Evolutionary conservation across 805 yeast species (phyloP), one percentile per base, ranked within the genome.

Genomic region (Cyberlindnera euphorbiae): DNA sequence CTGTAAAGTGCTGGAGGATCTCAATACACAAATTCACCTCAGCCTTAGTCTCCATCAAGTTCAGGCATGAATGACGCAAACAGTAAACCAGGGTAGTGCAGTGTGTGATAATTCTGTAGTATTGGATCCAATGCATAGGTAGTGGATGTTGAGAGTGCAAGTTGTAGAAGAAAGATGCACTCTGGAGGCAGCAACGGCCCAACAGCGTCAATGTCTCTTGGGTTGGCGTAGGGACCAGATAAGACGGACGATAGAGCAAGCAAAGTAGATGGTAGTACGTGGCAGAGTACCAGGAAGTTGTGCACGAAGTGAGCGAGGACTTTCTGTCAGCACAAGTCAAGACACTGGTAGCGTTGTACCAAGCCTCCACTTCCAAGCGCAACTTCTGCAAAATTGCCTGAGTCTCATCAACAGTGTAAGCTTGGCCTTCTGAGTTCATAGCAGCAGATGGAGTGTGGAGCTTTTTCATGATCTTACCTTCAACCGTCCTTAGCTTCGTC

Each of bases 91-190:
- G 57, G 1, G 72, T 66, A 15, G 73, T 64, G 49, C 75, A 69
- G n/a, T 63, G 62, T 12, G 70, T 64, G 21, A 73, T 41, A 17
- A 73, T 64, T 35, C 73, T 58, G 44, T 68, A 66, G 8, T 69
- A 47, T 1, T 75, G 68, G 15, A 69, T 65, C 78, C 78, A 73
- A 38, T 68, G 71, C 39, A 68, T 49, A 0, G 77, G 77, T 22
- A 72, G 48, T 27, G 66, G 46, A 32, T 64, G 67, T 8, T 67
- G 58, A 27, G 65, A 62, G 53, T 67, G 72, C 4, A 72, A 43
- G 28, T 61, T 63, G 52, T 71, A 71, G 1, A 72, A 67, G 46
- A 64, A 67, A 14, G 73, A 64, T 30, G 71, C 49, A 10, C 69
- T 66, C 31, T 69, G 67, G 11, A 71, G 47, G 36, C 74, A 69